These are phyloP conservation scores for Akanthomyces uredinophilus DNA, from an alignment of 2,329 filamentous ascomycete species.

Conservation along the genomic window DNA sequence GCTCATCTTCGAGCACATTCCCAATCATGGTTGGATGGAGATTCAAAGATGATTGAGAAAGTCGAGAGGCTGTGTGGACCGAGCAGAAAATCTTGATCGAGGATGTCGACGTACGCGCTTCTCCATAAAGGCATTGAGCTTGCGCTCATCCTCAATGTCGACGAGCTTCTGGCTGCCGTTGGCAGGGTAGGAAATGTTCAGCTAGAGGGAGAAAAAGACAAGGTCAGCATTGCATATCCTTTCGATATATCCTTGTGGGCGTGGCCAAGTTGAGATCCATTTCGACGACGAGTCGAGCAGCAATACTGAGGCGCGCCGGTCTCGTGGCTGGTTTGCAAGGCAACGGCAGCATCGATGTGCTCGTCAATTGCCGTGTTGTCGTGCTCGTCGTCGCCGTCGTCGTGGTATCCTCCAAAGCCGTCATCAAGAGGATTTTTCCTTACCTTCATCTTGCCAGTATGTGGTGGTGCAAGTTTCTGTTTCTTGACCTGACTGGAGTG, in stretches of 20 bases:
- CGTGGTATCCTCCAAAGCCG: not conserved
- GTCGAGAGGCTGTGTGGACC: constrained; percentile 11
- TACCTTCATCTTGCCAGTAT: constrained; percentile 46
- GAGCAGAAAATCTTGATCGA: not conserved
- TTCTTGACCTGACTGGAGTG: constrained; percentile 37
- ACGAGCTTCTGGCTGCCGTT: constrained; percentile 99
- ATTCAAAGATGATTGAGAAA: not conserved
- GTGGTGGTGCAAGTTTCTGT: constrained; percentile 38
- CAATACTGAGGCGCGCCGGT: not conserved
- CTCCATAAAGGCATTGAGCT: constrained; percentile 98
- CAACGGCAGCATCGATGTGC: not conserved
- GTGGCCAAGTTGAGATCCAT: not conserved
- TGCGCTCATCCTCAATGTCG: constrained; percentile 99
- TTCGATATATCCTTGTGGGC: not conserved
- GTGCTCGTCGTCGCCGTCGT: not conserved
- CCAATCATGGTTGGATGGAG: not conserved
- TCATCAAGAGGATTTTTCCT: constrained; percentile 17
- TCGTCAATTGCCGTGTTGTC: not conserved
- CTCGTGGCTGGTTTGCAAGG: not conserved
- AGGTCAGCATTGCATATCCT: constrained; percentile 28
- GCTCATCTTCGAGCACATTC: not conserved
- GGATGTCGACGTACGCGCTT: constrained; percentile 65
- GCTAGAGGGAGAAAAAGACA: constrained; percentile 30
- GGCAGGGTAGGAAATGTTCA: constrained; percentile 82
- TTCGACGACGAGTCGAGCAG: constrained; percentile 4